Base-by-base conservation (phyloP, 257 asterid genomes). In the Henckelia pumila region DNA sequence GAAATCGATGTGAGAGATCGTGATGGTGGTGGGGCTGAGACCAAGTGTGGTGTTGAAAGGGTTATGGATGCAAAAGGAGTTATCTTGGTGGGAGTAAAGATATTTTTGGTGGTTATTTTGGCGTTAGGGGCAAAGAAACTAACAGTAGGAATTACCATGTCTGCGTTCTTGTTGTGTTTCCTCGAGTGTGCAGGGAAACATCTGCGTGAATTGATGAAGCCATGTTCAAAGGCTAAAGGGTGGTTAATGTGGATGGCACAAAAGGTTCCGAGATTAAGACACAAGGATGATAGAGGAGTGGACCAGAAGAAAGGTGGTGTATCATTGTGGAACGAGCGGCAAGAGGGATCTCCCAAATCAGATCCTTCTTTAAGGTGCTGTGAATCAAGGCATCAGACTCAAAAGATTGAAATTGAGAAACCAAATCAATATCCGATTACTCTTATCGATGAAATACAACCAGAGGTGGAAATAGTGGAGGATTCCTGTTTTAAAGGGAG, bases 91-190 rank as follows among this genome's bases (percentile, higher is more conserved):
- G 72, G 83, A 37, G 19, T 83, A 25, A 83, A 78, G 80, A 35
- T 82, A 66, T 74, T 78, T 25, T 67, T 82, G 56, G 91, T 92
- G 74, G 86, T 81, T 81, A 79, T 85, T 79, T 67, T 92, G 78
- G 89, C 82, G 17, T 75, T 85, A 75, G 83, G 87, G 52, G 63
- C 88, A 0, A 82, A 84, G 80, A 84, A 82, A 49, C 72, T 92
- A 26, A 77, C 88, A 0, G 64, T 86, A 9, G 96, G 93, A 69
- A 71, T 92, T 55, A 89, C 97, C 3, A 20, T 89, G 75, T 87
- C 96, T 28, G 86, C 97, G 0, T 80, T 82, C 59, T 47, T 84
- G 73, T 61, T 92, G 56, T 70, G 79, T 30, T 74, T 87, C 76
- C 53, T 86, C 22, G 98, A 92, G 55, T 83, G 40, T 72, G 72